Evolutionary conservation across 331 rosid genomes (phyloP).

Genomic region (Malus hybrid): DNA sequence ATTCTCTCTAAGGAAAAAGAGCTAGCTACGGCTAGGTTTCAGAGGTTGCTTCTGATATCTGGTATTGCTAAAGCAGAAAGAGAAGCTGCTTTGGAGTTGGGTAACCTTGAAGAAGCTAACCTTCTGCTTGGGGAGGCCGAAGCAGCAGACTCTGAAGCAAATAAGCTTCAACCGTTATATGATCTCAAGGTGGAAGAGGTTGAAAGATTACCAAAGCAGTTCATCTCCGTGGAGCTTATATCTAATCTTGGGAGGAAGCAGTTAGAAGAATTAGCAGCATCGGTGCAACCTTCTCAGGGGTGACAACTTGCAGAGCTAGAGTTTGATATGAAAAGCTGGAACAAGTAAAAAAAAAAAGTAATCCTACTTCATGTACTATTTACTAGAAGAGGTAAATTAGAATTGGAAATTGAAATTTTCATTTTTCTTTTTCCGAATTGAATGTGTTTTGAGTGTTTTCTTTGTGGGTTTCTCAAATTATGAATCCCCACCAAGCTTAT

Average conservation of each 20-base stretch:
- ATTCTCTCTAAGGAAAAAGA: conserved; percentile 62
- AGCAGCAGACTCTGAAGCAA: conserved; percentile 64
- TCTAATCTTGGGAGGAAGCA: conserved; percentile 52
- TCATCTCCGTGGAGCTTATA: conserved; percentile 69
- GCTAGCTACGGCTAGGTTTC: conserved; percentile 62
- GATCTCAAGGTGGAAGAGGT: conserved; percentile 45
- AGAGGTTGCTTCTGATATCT: conserved; percentile 58
- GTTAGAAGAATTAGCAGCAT: conserved; percentile 53
- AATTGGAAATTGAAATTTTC: background rate
- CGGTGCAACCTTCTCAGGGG: conserved; percentile 21
- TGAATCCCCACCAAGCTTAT: background rate
- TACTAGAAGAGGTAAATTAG: background rate
- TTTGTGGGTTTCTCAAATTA: background rate
- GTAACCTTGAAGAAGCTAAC: conserved; percentile 65
- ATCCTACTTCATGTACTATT: background rate
- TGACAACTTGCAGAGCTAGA: conserved; percentile 11
- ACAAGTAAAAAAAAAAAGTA: background rate
- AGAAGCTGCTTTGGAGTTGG: conserved; percentile 59
- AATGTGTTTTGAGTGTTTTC: background rate
- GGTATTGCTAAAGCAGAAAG: conserved; percentile 65
- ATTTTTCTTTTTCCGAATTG: background rate
- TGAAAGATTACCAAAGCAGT: conserved; percentile 34
- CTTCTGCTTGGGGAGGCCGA: conserved; percentile 73
- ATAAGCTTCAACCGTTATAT: conserved; percentile 47
- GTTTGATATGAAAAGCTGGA: background rate